Evolutionary conservation across 2,329 filamentous ascomycete species (phyloP), one percentile per base, ranked within the genome.

Genomic region (Diaporthe batatas): DNA sequence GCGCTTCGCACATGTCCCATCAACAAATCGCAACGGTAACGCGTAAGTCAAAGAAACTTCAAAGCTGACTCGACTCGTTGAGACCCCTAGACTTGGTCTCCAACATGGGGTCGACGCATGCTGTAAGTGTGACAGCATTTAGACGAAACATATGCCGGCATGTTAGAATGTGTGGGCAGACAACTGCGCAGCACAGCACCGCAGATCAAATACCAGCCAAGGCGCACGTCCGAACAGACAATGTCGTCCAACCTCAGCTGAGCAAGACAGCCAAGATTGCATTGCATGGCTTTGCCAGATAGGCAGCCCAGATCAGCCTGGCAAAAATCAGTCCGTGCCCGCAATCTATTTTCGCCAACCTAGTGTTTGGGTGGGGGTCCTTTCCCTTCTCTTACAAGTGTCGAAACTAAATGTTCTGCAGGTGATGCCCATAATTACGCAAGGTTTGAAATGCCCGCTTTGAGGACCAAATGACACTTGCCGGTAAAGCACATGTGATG

Each of bases 81-180:
- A 21, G 47, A 39, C 14, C n/a, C 42, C 29, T 6, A 18, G 47
- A 34, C 32, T 67, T 67, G 62, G n/a, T 39, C 6, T 25, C 32
- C 32, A n/a, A 21, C 12, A 67, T n/a, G 7, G 47, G 62, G 53
- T 51, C 62, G 47, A 42, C 29, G 12, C 47, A 25, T 65, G 29
- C 11, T 67, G 62, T 39, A 51, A 67, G 32, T 67, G 44, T 67
- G 62, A 67, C 62, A 42, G 32, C 44, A 67, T 67, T n/a, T 21
- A 16, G 47, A 39, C 62, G 62, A 39, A 53, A 67, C 21, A 51
- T 6, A 39, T 36, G 62, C n/a, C n/a, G n/a, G 11, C 21, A 44
- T 39, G 14, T 18, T 47, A 7, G n/a, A 36, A 23, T 67, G 25
- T 29, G 16, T 32, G 47, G 32, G 47, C 62, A 67, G 32, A 51